Evolutionary conservation across 805 yeast genomes (phyloP).

Genomic region (Hanseniaspora hatyaiensis): DNA sequence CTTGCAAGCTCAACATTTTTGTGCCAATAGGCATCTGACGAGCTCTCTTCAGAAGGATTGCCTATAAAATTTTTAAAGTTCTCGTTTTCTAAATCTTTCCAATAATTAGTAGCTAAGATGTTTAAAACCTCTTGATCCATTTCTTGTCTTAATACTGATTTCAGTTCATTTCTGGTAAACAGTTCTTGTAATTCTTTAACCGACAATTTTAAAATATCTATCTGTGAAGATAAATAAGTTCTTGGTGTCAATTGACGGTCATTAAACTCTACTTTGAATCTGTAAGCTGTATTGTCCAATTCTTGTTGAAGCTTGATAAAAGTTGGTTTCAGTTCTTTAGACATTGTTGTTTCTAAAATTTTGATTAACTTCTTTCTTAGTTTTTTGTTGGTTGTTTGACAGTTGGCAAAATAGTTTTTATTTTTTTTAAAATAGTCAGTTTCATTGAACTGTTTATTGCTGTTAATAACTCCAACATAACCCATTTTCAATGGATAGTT

Average conservation of each 20-base stretch:
- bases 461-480: slow-evolving; percentile 94
- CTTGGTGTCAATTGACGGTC: slow-evolving; percentile 90
- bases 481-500: slow-evolving; percentile 92
- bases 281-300: slow-evolving; percentile 82
- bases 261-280: slow-evolving; percentile 91
- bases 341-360: slow-evolving; percentile 85
- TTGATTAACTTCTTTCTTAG: slow-evolving; percentile 72
- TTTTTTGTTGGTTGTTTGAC: slow-evolving; percentile 62
- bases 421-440: slow-evolving; percentile 50
- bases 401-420: slow-evolving; percentile 46
- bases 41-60: slow-evolving; percentile 22
- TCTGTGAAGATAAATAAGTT: slow-evolving; percentile 81
- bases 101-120: slow-evolving; percentile 75
- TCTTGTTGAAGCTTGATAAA: slow-evolving; percentile 76
- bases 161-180: slow-evolving; percentile 73
- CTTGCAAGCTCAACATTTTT: slow-evolving; percentile 74
- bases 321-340: slow-evolving; percentile 76
- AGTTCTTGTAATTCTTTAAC: slow-evolving; percentile 76
- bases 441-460: slow-evolving; percentile 48
- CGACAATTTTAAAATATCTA: slow-evolving; percentile 73
- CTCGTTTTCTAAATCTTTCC: slow-evolving; percentile 52
- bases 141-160: slow-evolving; percentile 64
- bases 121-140: slow-evolving; percentile 84
- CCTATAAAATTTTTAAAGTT: slow-evolving; percentile 16
- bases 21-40: slow-evolving; percentile 57